phyloP scores from a whole-genome alignment of 805 yeast genomes.

The Nakazawaea ernobii region DNA sequence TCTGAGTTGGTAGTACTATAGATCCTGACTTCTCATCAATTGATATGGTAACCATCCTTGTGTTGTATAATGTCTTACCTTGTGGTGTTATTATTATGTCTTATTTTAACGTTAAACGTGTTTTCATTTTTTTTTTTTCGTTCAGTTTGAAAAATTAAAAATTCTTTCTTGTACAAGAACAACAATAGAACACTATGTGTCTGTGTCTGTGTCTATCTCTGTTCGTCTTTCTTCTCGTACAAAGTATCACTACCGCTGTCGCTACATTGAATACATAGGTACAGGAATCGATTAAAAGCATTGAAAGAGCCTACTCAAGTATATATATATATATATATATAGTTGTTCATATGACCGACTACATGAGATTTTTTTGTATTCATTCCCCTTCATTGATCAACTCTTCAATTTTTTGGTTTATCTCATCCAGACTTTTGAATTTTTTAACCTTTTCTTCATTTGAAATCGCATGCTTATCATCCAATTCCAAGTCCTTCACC shows the following conservation, averaged over 20 bases:
- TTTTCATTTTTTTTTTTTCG: neutral
- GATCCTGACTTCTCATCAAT: conserved; percentile 7
- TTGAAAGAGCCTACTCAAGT: no score
- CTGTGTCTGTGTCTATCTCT: no score
- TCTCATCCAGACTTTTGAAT: conserved; percentile 2
- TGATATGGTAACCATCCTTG: conserved; percentile 7
- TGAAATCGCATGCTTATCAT: neutral
- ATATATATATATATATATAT: no score
- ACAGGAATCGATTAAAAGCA: no score
- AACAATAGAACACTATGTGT: no score
- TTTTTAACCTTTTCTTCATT: neutral
- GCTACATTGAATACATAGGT: no score
- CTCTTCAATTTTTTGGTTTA: conserved; percentile 10
- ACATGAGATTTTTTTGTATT: no score
- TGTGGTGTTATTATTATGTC: neutral
- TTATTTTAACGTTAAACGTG: neutral
- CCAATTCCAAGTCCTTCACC: neutral
- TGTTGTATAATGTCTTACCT: neutral
- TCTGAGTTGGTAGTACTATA: conserved; percentile 4
- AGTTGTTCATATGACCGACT: no score
- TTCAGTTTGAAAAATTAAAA: neutral
- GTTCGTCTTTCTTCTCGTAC: no score
- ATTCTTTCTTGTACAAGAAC: no score
- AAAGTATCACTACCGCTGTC: no score
- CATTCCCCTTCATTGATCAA: conserved; percentile 2